Percentiles rank a stretch among this genome's conserved stretches.
Conservation (phyloP, 129 eudicot genomes). For the sunflower (Helianthus annuus) region HanXRQr2.0-SUNRISE NC_035436.2:31927215-31927714, state of each 20-base stretch:
- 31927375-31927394: conserved; percentile 59
- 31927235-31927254: neutral
- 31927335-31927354: conserved; percentile 32
- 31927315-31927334: neutral
- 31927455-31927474: conserved; percentile 89
- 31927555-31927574: neutral
- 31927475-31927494: conserved; percentile 69
- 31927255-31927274: conserved; percentile 7
- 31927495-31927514: conserved; percentile 14
- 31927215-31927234: neutral
- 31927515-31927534: neutral
- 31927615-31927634: neutral
- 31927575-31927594: neutral
- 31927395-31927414: conserved; percentile 58
- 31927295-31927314: neutral
- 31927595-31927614: neutral
- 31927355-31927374: conserved; percentile 31
- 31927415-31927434: conserved; percentile 78
- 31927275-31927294: neutral
- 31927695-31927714: too few relatives aligned
- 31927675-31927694: neutral
- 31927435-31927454: conserved; percentile 91
- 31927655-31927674: neutral
- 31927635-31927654: neutral
- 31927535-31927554: neutral